These are phyloP conservation scores for Pythium myriotylum DNA, from an alignment of 352 stramenopile species.

Conservation along the genomic window DNA sequence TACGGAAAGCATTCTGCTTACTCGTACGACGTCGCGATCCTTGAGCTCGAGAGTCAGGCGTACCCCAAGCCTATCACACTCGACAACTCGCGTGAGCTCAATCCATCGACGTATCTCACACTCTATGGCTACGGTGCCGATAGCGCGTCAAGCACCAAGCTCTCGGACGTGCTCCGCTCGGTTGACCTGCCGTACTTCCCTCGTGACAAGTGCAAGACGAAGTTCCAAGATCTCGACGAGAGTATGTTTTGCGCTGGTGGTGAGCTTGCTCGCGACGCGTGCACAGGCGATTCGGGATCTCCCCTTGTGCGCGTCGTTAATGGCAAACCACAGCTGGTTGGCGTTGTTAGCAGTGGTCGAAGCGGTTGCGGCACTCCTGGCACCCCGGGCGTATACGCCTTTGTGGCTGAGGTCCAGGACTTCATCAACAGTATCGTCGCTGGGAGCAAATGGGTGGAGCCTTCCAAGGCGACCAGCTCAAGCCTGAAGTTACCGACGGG, in stretches of 20 bases:
- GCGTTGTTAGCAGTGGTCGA: slow-evolving; percentile 43
- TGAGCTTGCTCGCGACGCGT: slow-evolving; percentile 37
- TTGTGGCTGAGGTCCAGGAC: slow-evolving; percentile 27
- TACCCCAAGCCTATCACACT: slow-evolving; percentile 35
- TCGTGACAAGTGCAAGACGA: slow-evolving; percentile 26
- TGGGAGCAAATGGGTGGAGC: slow-evolving; percentile 33
- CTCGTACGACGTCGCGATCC: slow-evolving; percentile 44
- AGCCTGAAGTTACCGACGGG: not conserved
- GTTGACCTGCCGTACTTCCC: slow-evolving; percentile 37
- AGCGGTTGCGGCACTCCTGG: slow-evolving; percentile 40
- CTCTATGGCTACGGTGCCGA: slow-evolving; percentile 39
- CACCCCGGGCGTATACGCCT: slow-evolving; percentile 38
- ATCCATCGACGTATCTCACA: slow-evolving; percentile 31
- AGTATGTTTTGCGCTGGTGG: slow-evolving; percentile 50
- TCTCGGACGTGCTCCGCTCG: slow-evolving; percentile 32
- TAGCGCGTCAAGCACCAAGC: slow-evolving; percentile 25
- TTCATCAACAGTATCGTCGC: slow-evolving; percentile 36
- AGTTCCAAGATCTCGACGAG: slow-evolving; percentile 38
- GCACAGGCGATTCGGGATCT: slow-evolving; percentile 45
- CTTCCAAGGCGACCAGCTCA: slow-evolving; percentile 4
- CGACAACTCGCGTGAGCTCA: slow-evolving; percentile 31
- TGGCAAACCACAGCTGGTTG: slow-evolving; percentile 32
- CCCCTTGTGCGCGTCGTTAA: slow-evolving; percentile 32
- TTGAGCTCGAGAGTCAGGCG: slow-evolving; percentile 39
- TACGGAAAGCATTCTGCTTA: slow-evolving; percentile 34